phyloP scores from a whole-genome alignment of 345 rosid species.

The Gossypium turneri region DNA sequence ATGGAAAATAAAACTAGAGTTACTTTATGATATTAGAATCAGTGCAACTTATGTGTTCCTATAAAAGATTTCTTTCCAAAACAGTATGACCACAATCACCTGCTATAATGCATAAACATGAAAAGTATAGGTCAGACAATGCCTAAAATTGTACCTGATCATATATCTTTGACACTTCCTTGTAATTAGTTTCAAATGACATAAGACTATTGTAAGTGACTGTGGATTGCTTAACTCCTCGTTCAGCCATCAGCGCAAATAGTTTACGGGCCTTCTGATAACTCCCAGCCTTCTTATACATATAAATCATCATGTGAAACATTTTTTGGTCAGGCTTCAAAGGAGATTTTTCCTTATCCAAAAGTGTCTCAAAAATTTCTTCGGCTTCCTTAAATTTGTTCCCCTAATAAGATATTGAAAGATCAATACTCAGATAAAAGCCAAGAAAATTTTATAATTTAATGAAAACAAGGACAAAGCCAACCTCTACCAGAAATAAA shows the following conservation, averaged over 20 bases:
- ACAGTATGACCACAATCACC: background rate
- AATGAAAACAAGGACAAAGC: background rate
- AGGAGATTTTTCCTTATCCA: conserved; percentile 59
- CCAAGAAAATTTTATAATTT: background rate
- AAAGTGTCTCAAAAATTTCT: conserved; percentile 71
- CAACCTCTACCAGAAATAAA: background rate
- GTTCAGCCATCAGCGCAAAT: conserved; percentile 68
- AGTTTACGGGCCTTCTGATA: conserved; percentile 78
- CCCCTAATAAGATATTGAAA: conserved; percentile 39
- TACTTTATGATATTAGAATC: background rate
- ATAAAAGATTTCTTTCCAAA: background rate
- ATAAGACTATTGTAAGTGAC: conserved; percentile 87
- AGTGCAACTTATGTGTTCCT: background rate
- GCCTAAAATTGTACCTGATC: conserved; percentile 59
- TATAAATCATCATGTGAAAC: conserved; percentile 95
- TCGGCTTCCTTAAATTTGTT: conserved; percentile 84
- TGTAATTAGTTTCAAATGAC: conserved; percentile 84
- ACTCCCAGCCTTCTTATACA: conserved; percentile 83
- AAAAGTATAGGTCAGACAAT: background rate
- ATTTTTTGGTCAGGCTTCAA: conserved; percentile 86
- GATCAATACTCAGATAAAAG: background rate
- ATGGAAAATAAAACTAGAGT: background rate
- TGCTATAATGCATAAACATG: background rate
- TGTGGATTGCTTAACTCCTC: conserved; percentile 66
- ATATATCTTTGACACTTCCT: conserved; percentile 95